These are phyloP conservation scores for Alternaria ventricosa DNA, from an alignment of 2,329 filamentous ascomycete genomes.

Conservation along the genomic window DNA sequence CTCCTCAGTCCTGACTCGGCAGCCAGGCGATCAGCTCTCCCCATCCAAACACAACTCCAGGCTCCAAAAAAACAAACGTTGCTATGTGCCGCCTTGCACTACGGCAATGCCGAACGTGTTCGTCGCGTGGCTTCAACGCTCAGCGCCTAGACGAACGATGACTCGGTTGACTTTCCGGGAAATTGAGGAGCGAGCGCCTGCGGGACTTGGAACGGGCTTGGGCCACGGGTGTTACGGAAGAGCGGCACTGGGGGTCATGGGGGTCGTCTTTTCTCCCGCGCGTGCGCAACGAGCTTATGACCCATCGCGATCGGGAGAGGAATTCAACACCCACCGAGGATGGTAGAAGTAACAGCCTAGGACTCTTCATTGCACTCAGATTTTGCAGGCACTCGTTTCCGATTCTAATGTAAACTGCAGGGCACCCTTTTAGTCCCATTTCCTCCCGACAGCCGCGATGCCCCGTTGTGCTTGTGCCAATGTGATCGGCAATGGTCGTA, in stretches of 20 bases:
- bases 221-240: not conserved
- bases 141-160: not conserved
- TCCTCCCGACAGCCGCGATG: not conserved
- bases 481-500: not conserved
- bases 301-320: accelerated
- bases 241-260: not conserved
- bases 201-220: not conserved
- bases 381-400: not conserved
- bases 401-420: not conserved
- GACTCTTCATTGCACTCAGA: not conserved
- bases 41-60: not conserved
- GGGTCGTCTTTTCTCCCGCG: not conserved
- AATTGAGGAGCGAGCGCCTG: not conserved
- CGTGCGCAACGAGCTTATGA: not conserved
- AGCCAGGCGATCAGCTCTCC: not conserved
- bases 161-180: not conserved
- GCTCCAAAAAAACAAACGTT: not conserved
- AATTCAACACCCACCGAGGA: not conserved
- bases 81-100: not conserved
- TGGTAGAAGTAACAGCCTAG: accelerated
- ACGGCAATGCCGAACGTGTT: not conserved
- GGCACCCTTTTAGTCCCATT: not conserved
- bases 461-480: not conserved
- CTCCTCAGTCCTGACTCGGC: not conserved
- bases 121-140: not conserved